Evolutionary conservation across 495 filamentous ascomycete species (phyloP).

Genomic region (Penicillium paxilli): DNA sequence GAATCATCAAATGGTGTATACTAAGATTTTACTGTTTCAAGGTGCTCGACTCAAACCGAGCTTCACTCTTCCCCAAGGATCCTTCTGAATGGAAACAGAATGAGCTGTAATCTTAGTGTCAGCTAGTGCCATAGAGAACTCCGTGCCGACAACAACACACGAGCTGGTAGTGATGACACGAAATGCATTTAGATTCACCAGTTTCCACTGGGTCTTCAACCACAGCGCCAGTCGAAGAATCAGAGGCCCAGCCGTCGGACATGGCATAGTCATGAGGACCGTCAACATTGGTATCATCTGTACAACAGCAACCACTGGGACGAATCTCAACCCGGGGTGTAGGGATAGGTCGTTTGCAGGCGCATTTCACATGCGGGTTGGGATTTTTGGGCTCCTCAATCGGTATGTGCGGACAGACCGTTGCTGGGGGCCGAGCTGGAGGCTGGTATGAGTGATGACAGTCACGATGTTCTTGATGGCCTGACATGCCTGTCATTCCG

Average conservation of each 20-base stretch:
- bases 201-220: not conserved
- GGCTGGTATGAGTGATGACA: not conserved
- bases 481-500: not conserved
- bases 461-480: not conserved
- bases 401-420: not conserved
- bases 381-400: not conserved
- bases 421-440: not conserved
- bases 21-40: too few species aligned
- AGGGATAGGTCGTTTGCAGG: not conserved
- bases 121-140: not conserved
- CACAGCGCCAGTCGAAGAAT: conserved; percentile 1
- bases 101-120: not conserved
- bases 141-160: not conserved
- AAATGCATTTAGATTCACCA: not conserved
- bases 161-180: not conserved
- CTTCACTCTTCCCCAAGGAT: too few species aligned
- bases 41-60: too few species aligned
- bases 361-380: not conserved
- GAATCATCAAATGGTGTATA: too few species aligned
- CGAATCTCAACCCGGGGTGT: not conserved
- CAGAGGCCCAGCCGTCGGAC: conserved; percentile 6
- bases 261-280: not conserved
- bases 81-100: not conserved
- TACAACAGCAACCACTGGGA: not conserved
- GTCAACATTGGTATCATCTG: not conserved